phyloP scores from a whole-genome alignment of 73 alveolate genomes.

The Paramecium sexaurelia region DNA sequence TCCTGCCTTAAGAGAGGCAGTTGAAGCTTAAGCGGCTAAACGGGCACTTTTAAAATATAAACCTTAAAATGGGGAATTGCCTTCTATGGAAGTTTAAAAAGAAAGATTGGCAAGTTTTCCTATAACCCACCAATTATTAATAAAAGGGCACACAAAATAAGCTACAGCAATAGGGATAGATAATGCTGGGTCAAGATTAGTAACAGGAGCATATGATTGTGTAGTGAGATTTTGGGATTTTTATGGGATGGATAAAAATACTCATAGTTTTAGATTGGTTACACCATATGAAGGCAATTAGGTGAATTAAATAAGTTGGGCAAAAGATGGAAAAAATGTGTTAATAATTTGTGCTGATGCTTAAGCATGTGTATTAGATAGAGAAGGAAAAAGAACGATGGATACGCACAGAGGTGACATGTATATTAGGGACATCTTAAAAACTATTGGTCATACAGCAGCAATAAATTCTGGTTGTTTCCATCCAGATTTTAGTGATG shows the following conservation, averaged over 20 bases:
- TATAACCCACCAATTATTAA: slow-evolving; percentile 67
- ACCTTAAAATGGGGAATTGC: slow-evolving; percentile 38
- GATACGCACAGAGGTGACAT: slow-evolving; percentile 94
- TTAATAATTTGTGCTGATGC: slow-evolving; percentile 82
- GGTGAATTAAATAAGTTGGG: slow-evolving; percentile 79
- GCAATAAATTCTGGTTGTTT: slow-evolving; percentile 90
- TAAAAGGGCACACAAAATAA: slow-evolving; percentile 70
- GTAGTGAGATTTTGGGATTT: slow-evolving; percentile 78
- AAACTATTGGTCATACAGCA: slow-evolving; percentile 96
- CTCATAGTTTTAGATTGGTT: slow-evolving; percentile 68
- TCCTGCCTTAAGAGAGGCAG: slow-evolving; percentile 50
- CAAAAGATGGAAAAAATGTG: slow-evolving; percentile 87
- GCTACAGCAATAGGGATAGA: slow-evolving; percentile 75
- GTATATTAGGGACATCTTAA: slow-evolving; percentile 89
- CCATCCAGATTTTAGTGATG: slow-evolving; percentile 86
- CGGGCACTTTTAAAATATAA: neutral
- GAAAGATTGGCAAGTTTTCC: slow-evolving; percentile 61
- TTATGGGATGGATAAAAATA: slow-evolving; percentile 73
- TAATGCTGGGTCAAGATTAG: slow-evolving; percentile 69
- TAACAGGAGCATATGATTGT: slow-evolving; percentile 75
- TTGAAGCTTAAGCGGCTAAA: neutral
- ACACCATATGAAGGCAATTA: slow-evolving; percentile 87
- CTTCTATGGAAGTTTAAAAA: slow-evolving; percentile 8
- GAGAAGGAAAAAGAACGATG: slow-evolving; percentile 88
- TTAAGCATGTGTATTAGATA: slow-evolving; percentile 85